Evolutionary conservation across 768 basidiomycete species (phyloP).

Genomic region (Lyophyllum shimeji): DNA sequence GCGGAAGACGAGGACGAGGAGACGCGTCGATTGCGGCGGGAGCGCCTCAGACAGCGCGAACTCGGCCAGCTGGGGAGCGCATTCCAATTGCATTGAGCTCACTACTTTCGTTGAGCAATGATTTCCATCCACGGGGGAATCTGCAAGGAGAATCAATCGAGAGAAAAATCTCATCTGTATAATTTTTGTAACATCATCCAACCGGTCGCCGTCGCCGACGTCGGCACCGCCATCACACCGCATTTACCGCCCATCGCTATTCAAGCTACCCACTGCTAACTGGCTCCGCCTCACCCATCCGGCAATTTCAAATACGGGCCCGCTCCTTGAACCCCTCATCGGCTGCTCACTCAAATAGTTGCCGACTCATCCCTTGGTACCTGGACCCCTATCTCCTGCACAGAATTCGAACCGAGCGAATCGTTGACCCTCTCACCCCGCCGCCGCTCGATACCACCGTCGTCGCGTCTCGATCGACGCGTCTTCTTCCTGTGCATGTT

Average conservation of each 20-base stretch:
- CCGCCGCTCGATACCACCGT: neutral
- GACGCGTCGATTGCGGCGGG: constrained; percentile 19
- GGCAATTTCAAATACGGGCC: neutral
- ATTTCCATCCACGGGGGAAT: constrained; percentile 1
- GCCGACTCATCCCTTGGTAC: neutral
- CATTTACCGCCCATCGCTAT: neutral
- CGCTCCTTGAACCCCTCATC: neutral
- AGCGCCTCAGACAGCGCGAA: constrained; percentile 14
- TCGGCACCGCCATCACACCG: constrained; percentile 1
- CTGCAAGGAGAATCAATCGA: constrained; percentile 1
- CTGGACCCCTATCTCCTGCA: too few species aligned
- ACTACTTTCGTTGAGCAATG: constrained; percentile 1
- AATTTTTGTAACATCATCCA: constrained; percentile 10
- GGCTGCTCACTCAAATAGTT: neutral
- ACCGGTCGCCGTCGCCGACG: neutral
- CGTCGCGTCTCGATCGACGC: neutral
- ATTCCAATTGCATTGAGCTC: constrained; percentile 57
- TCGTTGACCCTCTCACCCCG: neutral
- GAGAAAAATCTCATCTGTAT: neutral
- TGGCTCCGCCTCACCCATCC: neutral
- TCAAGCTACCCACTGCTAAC: neutral
- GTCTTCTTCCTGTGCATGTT: neutral
- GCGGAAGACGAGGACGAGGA: constrained; percentile 33
- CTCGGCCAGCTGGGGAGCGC: constrained; percentile 60
- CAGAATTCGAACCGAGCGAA: neutral